A percentile compares a stretch with the other conserved stretches of the same genome.
Evolutionary conservation across 148 eudicot genomes (phyloP).

Genomic region (Suaeda aralocaspica): DNA sequence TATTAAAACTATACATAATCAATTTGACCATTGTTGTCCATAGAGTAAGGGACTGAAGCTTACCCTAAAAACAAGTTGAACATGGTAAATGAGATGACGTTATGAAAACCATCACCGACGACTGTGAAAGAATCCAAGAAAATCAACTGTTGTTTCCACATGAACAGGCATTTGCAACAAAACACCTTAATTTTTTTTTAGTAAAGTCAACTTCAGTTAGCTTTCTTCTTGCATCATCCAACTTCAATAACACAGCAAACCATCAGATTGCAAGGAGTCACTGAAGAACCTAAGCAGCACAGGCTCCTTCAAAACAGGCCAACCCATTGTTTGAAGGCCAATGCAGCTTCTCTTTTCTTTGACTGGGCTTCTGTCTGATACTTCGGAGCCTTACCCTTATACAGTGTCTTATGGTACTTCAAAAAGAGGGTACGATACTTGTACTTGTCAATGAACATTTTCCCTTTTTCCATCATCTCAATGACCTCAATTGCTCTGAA

Average conservation of each 20-base stretch:
- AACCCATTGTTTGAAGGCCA: constrained; percentile 79
- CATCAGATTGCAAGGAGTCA: background rate
- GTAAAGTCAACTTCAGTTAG: background rate
- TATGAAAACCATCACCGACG: background rate
- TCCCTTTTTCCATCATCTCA: constrained; percentile 81
- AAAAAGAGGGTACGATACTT: constrained; percentile 74
- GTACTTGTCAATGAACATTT: constrained; percentile 85
- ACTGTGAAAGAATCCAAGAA: background rate
- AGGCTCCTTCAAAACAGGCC: constrained; percentile 46
- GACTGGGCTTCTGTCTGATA: constrained; percentile 62
- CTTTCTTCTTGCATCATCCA: background rate
- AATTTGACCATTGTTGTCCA: background rate
- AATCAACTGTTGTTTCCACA: constrained; percentile 6
- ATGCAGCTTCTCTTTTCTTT: constrained; percentile 71
- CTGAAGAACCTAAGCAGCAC: background rate
- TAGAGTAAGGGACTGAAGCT: background rate
- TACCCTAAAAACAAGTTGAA: background rate
- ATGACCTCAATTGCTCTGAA: constrained; percentile 82
- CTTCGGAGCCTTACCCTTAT: constrained; percentile 80
- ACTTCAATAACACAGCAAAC: background rate
- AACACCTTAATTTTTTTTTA: background rate
- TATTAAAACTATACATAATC: no score
- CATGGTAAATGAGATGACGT: no score
- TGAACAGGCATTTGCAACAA: constrained; percentile 1
- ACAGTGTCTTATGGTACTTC: constrained; percentile 74